Percentiles rank a stretch among this genome's conserved stretches.
These are phyloP conservation scores for Raphidocelis subcapitata DNA, from an alignment of 139 green algal species.

Conservation along the genomic window DNA sequence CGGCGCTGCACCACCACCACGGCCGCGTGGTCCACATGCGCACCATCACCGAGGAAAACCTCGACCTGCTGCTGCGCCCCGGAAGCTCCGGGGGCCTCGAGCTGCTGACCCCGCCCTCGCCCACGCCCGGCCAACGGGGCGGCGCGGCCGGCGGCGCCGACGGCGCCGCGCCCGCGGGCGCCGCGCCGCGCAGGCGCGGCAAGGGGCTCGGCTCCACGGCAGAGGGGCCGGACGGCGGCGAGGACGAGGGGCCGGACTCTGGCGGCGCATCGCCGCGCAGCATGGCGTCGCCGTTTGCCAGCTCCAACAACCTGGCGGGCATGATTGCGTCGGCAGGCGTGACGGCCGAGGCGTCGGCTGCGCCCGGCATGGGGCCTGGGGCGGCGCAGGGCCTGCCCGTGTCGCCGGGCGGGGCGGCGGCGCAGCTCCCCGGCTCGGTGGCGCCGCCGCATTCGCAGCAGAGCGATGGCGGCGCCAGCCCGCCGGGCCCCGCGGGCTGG, in stretches of 20 bases:
- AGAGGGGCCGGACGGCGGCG: not conserved
- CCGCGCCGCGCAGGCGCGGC: constrained; percentile 2
- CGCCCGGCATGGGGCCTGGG: not conserved
- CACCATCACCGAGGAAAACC: constrained; percentile 29
- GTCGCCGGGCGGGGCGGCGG: too few species aligned
- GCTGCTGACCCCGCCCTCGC: not conserved
- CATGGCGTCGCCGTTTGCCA: constrained; percentile 21
- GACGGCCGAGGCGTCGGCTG: not conserved
- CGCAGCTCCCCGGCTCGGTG: too few species aligned
- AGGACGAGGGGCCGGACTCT: not conserved
- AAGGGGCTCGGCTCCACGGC: not conserved
- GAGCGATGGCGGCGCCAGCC: too few species aligned
- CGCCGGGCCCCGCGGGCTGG: too few species aligned
- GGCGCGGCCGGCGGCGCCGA: not conserved
- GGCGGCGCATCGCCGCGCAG: too few species aligned
- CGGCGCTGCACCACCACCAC: too few species aligned
- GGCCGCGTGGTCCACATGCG: constrained; percentile 15
- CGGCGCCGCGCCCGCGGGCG: not conserved
- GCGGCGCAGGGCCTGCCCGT: too few species aligned
- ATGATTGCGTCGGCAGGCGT: constrained; percentile 11
- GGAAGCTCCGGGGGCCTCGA: not conserved
- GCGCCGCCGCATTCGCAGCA: too few species aligned
- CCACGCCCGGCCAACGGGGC: not conserved
- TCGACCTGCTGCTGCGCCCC: not conserved
- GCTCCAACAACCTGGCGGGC: not conserved